Percentiles rank a stretch among this genome's conserved stretches.
Conservation (phyloP, 768 basidiomycete species). For the Mycena sanguinolenta region DNA sequence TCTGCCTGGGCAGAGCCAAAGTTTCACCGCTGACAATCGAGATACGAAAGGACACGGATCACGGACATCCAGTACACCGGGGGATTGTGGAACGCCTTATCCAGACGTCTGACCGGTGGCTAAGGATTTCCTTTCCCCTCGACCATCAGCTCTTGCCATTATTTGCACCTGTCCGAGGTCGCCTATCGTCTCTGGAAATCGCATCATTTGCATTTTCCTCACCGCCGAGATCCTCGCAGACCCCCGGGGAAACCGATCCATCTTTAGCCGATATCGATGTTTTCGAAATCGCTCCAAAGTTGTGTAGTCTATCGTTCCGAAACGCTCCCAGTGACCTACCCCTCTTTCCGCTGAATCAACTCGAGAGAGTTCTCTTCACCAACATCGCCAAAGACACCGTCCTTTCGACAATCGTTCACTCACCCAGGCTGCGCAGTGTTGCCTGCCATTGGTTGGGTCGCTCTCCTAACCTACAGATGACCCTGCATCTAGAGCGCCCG, state of each 20-base stretch:
- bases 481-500: not conserved
- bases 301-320: not conserved
- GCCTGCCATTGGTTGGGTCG: not conserved
- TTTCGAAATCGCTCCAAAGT: conserved; percentile 1
- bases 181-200: not conserved
- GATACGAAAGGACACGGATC: not conserved
- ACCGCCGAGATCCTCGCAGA: not conserved
- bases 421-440: not conserved
- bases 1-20: not conserved
- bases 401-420: not conserved
- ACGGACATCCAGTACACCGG: not conserved
- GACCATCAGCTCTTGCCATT: not conserved
- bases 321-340: not conserved
- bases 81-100: not conserved
- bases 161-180: not conserved
- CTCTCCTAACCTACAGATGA: too few species aligned
- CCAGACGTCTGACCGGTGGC: conserved; percentile 3
- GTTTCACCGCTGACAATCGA: not conserved
- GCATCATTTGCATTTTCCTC: not conserved
- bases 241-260: not conserved
- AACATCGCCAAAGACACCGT: not conserved
- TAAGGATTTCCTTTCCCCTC: not conserved
- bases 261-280: not conserved
- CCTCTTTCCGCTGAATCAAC: not conserved
- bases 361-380: not conserved